Evolutionary conservation across 345 rosid genomes (phyloP).

Genomic region (Stellera chamaejasme): DNA sequence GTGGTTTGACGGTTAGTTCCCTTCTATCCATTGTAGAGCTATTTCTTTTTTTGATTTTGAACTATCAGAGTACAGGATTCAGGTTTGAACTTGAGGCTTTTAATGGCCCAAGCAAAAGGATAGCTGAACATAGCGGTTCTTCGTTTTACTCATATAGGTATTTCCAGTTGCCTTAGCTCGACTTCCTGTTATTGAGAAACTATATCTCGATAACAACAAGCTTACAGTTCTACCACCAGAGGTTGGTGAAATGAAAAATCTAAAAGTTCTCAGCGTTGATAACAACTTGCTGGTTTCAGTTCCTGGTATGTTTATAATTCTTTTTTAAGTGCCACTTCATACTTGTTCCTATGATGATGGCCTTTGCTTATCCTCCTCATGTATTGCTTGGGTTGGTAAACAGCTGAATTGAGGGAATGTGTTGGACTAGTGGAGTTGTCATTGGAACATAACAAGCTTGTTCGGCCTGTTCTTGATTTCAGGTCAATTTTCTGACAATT

Average conservation of each 20-base stretch:
- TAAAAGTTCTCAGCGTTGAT: slow-evolving; percentile 76
- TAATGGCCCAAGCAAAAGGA: background rate
- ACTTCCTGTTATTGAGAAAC: slow-evolving; percentile 81
- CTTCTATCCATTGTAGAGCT: background rate
- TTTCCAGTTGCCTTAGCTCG: slow-evolving; percentile 73
- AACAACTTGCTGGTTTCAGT: slow-evolving; percentile 75
- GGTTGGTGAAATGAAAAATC: slow-evolving; percentile 65
- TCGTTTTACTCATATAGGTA: slow-evolving; percentile 32
- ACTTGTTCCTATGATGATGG: slow-evolving; percentile 5
- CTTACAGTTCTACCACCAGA: slow-evolving; percentile 79
- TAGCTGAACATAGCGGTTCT: background rate
- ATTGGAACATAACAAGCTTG: slow-evolving; percentile 87
- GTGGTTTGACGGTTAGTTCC: slow-evolving; percentile 51
- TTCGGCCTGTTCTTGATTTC: slow-evolving; percentile 99
- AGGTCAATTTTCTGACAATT: slow-evolving; percentile 45
- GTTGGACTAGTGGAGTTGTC: slow-evolving; percentile 75
- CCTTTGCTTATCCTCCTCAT: slow-evolving; percentile 1
- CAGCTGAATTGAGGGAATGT: slow-evolving; percentile 95
- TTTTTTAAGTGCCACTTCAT: background rate
- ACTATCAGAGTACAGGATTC: background rate
- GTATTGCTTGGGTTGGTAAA: slow-evolving; percentile 20
- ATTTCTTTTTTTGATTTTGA: background rate
- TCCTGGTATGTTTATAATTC: slow-evolving; percentile 55
- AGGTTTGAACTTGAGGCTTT: background rate
- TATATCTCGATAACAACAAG: slow-evolving; percentile 81